These are phyloP conservation scores for Rubroboletus pulcherrimus DNA, from an alignment of 768 basidiomycete genomes.

Conservation along the genomic window DNA sequence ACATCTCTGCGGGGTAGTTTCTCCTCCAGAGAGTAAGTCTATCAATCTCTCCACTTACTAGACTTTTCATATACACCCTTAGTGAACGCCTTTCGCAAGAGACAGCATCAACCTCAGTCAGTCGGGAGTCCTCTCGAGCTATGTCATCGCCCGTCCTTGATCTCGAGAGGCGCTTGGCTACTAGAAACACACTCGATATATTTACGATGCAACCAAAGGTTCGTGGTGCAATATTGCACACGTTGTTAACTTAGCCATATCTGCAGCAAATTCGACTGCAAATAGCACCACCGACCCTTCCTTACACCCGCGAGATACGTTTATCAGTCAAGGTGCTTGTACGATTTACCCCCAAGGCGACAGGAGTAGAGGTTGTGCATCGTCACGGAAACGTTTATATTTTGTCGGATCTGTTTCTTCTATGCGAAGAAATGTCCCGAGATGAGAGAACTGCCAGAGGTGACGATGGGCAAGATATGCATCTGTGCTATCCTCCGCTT, in stretches of 20 bases:
- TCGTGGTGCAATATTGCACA: slow-evolving; percentile 6
- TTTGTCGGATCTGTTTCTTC: slow-evolving; percentile 87
- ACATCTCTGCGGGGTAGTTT: slow-evolving; percentile 52
- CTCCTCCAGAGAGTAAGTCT: slow-evolving; percentile 53
- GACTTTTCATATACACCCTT: slow-evolving; percentile 8
- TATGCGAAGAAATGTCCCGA: slow-evolving; percentile 80
- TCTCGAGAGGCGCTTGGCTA: slow-evolving; percentile 75
- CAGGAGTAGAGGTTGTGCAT: slow-evolving; percentile 73
- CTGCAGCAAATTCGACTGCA: slow-evolving; percentile 82
- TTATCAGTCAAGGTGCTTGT: slow-evolving; percentile 68
- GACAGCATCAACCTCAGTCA: slow-evolving; percentile 51
- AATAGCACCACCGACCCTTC: slow-evolving; percentile 75
- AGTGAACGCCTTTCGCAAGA: slow-evolving; percentile 63
- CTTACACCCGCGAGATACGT: slow-evolving; percentile 75
- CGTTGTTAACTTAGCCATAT: slow-evolving; percentile 3
- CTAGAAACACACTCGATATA: slow-evolving; percentile 81
- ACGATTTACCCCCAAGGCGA: slow-evolving; percentile 71
- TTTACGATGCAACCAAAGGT: slow-evolving; percentile 96
- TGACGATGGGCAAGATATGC: slow-evolving; percentile 74
- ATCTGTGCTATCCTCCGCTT: slow-evolving; percentile 90
- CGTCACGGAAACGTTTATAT: slow-evolving; percentile 79
- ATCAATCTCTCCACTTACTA: not conserved
- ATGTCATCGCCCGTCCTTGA: slow-evolving; percentile 62
- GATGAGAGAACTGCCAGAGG: slow-evolving; percentile 53
- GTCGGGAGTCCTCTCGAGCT: slow-evolving; percentile 48